phyloP scores from a whole-genome alignment of 139 green algal species.

The Chlamydomonas sp. region DNA sequence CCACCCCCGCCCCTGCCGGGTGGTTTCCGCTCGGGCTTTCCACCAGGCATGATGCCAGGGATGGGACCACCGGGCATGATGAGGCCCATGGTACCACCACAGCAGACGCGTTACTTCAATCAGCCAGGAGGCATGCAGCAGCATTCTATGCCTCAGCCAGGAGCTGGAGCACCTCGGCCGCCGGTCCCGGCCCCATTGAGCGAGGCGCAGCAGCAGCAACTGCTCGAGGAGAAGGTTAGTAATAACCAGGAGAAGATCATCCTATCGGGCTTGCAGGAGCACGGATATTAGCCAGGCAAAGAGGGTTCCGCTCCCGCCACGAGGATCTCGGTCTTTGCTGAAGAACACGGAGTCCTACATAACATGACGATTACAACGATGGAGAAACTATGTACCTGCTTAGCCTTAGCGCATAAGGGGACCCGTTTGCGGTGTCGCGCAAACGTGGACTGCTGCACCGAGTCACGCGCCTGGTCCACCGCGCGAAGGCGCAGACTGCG shows the following conservation, averaged over 20 bases:
- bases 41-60: neutral
- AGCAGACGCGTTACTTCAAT: conserved; percentile 35
- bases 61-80: neutral
- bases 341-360: too few species aligned
- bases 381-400: too few species aligned
- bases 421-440: too few species aligned
- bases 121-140: conserved; percentile 6
- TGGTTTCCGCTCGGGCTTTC: conserved; percentile 10
- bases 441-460: too few species aligned
- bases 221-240: conserved; percentile 58
- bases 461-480: too few species aligned
- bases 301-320: too few species aligned
- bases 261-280: too few species aligned
- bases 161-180: neutral
- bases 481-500: too few species aligned
- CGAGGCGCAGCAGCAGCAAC: conserved; percentile 36
- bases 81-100: neutral
- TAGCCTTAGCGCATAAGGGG: too few species aligned
- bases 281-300: too few species aligned
- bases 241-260: neutral
- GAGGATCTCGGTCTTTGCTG: too few species aligned
- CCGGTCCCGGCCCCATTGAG: neutral
- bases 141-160: neutral
- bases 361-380: too few species aligned
- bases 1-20: conserved; percentile 25